Evolutionary conservation across 1,139 yeast species (phyloP), one percentile per base, ranked within the genome.

Genomic region (Candida smagusa): DNA sequence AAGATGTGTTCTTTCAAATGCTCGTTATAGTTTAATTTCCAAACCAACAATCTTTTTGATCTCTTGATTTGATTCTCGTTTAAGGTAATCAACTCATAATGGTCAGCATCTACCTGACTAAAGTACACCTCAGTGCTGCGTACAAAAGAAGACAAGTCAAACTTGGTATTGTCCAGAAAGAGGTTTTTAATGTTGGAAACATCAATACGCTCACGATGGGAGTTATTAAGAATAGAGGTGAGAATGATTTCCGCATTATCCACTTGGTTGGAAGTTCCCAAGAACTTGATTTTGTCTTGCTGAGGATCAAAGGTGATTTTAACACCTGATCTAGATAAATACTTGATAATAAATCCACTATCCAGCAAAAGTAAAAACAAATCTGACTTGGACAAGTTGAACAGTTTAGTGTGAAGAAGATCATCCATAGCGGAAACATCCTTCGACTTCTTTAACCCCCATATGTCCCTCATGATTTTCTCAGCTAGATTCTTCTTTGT

Each of bases 241-340:
- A 67, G 49, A 27, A 61, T 52, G 33, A 65, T 52, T 37, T 64
- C 63, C 4, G 70, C 69, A 40, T 59, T 65, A 21, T 52, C 53
- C 7, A 67, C 52, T 41, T 66, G 71, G 11, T 50, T 38, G n/a
- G 54, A 56, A 0, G 71, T 63, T 2, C 74, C 74, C 12, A 45
- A 38, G 28, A 65, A 55, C 12, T 37, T 43, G 9, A 63, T 50
- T 12, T 37, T 36, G 23, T 50, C 50, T 12, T 48, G 39, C 3
- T 42, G 37, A 2, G 57, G 42, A 28, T 56, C 57, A 55, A 79
- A 65, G 5, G 68, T 59, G 34, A 81, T 62, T 40, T 67, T 65
- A 9, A 81, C 82, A 0, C 85, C 87, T 7, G 76, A 63, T 38
- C 77, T 63, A 4, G 79, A 63, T 65, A 81, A 67, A 35, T 72